phyloP scores from a whole-genome alignment of 2,329 filamentous ascomycete species.

The Penicillium sp. region DNA sequence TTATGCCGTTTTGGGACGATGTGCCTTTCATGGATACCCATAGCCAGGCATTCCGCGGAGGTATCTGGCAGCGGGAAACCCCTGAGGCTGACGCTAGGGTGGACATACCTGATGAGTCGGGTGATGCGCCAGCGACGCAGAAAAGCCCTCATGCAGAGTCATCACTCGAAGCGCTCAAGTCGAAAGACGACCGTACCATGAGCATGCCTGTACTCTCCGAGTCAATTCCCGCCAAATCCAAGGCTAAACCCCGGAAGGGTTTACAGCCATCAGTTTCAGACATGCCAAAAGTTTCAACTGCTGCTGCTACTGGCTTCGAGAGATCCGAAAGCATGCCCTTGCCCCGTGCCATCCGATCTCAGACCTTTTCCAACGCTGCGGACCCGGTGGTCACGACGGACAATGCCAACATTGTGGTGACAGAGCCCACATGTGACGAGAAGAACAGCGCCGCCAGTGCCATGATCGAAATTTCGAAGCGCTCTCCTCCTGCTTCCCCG shows the following conservation, averaged over 20 bases:
- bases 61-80: constrained; percentile 66
- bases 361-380: constrained; percentile 63
- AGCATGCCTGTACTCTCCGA: constrained; percentile 37
- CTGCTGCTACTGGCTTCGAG: constrained; percentile 33
- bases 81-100: constrained; percentile 44
- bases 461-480: constrained; percentile 69
- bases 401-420: constrained; percentile 63
- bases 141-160: constrained; percentile 20
- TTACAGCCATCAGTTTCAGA: constrained; percentile 29
- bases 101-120: constrained; percentile 42
- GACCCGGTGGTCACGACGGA: constrained; percentile 69
- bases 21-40: constrained; percentile 84
- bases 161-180: constrained; percentile 30
- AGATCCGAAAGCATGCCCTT: constrained; percentile 44
- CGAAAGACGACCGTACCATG: constrained; percentile 38
- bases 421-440: constrained; percentile 57
- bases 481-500: constrained; percentile 60
- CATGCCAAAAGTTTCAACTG: constrained; percentile 18
- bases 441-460: constrained; percentile 61
- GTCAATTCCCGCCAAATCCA: constrained; percentile 18
- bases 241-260: constrained; percentile 32
- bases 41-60: constrained; percentile 77
- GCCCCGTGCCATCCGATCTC: constrained; percentile 60
- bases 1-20: constrained; percentile 95
- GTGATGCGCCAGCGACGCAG: constrained; percentile 23